Evolutionary conservation across 805 yeast genomes (phyloP), one percentile per base, ranked within the genome.

Genomic region (Ogataea thermomethanolica): DNA sequence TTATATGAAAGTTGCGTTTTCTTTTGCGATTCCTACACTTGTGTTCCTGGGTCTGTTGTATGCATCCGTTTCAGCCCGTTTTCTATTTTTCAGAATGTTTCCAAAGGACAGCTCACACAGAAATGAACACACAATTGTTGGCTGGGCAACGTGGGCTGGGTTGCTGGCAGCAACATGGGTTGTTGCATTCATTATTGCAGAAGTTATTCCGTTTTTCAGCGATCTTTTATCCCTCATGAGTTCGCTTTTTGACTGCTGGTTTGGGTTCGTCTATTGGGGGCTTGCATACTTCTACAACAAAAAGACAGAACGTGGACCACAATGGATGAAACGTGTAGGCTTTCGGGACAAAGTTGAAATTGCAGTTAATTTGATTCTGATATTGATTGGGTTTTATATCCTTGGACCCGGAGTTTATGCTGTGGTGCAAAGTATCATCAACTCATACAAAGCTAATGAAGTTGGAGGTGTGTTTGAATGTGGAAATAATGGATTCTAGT

Each of bases 251-350:
- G 83, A 78, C 55, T 76, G 82, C 55, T 78, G 81, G 79, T 78
- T 78, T 48, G 83, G 83, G 0, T 78, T 76, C 49, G 74, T 77
- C 6, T 78, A 77, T 49, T 78, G 83, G 83, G 75, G 80, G 11
- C 70, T 74, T 23, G 82, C 83, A 0, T 78, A 56, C 55, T 68
- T 74, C 53, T 67, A 70, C 49, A 59, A 76, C 48, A 66, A 65
- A 45, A 59, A 62, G 36, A 59, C 58, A n/a, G 57, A 59, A 25
- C 36, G 33, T 28, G 44, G 45, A 8, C 54, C 27, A 4, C 12
- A n/a, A n/a, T 25, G 27, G 27, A 10, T 3, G 7, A 10, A 25
- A 14, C 30, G 30, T 10, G 30, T 7, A 8, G 30, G 30, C 20
- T 11, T 25, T 9, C n/a, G 30, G 30, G 30, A 28, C 30, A 28